Base-by-base conservation (phyloP, 208 protist species). In the Trichomonas tenax region DNA sequence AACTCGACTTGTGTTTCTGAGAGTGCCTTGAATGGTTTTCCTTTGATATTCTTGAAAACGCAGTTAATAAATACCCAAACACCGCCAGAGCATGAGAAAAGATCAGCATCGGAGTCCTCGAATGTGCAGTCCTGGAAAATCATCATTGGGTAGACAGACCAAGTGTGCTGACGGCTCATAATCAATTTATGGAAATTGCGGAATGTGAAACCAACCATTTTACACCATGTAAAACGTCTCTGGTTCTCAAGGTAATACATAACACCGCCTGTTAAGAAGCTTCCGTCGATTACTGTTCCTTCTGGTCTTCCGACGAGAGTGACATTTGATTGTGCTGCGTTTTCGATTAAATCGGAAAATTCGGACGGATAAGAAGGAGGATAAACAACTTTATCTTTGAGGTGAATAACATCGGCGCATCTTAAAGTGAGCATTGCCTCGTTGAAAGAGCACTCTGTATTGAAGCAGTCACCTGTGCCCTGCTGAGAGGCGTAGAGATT, bases 181-280 rank as follows among this genome's bases (percentile, higher is more conserved):
- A 93, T 93, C 36, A 93, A 51, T 93, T 93, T 93, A 34, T 51
- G 15, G 31, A 93, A 93, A 51, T 93, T 51, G n/a, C 86, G 40
- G 34, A 93, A 93, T 44, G 86, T 93, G 21, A 93, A 93, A 38
- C 86, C 86, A 48, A 48, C 14, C 40, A 93, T 48, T 58, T 93
- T 93, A 34, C 86, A 41, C 86, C 86, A 93, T 93, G 86, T 93
- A 15, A 93, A 93, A 21, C 44, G 11, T 0, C 44, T 4, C 31
- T 93, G 86, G 26, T 93, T 93, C 51, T 93, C 86, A 51, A 93
- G 86, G 31, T 93, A 93, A 38, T 93, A 93, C 86, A 93, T 93
- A 41, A 40, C 17, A 51, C 86, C 86, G 4, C 86, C 86, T 51
- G 40, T 93, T 34, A 93, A 51, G 17, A 93, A 48, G 17, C 45